Evolutionary conservation across 371 early-diverging fungal species (phyloP), one percentile per base, ranked within the genome.

Genomic region (Lichtheimia hyalospora): DNA sequence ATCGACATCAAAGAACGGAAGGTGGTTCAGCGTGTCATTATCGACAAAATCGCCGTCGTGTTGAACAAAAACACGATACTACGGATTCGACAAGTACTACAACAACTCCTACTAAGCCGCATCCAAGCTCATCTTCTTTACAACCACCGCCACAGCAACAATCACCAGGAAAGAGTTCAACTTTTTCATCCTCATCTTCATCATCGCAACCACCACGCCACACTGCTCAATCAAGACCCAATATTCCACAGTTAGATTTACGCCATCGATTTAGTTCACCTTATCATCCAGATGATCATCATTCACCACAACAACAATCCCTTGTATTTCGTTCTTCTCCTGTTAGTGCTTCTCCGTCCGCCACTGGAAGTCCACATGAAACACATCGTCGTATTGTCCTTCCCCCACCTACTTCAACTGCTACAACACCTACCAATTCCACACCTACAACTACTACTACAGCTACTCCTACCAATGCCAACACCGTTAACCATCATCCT

Each of bases 1-100:
- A 86, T 70, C 72, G 90, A 14, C 90, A 90, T 58, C 74, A 77
- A 61, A 82, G 86, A 40, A 76, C 86, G 4, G 89, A 88, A 58
- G 76, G 81, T 78, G 84, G 70, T 44, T 58, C 50, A 51, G 64
- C 55, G 20, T 60, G 52, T 49, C 27, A 63, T 49, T 39, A 58
- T 54, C 15, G 44, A 54, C 49, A 60, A 62, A 51, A 52, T 52
- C 20, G 48, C 49, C 55, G 49, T 18, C 39, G 42, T 16, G 51
- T 16, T 20, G 49, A 51, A 23, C 63, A 52, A 15, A 16, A 41
- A 21, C 63, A 56, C 21, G 46, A n/a, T 25, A 20, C 40, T 49
- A 41, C 24, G 25, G 28, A 18, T 49, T 27, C 24, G 13, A 25
- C 39, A 25, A 27, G 20, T 13, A 43, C 25, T 25, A 25, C 13